These are phyloP conservation scores for Dendrobium catenatum DNA, from an alignment of 106 monocot species.

Conservation along the genomic window DNA sequence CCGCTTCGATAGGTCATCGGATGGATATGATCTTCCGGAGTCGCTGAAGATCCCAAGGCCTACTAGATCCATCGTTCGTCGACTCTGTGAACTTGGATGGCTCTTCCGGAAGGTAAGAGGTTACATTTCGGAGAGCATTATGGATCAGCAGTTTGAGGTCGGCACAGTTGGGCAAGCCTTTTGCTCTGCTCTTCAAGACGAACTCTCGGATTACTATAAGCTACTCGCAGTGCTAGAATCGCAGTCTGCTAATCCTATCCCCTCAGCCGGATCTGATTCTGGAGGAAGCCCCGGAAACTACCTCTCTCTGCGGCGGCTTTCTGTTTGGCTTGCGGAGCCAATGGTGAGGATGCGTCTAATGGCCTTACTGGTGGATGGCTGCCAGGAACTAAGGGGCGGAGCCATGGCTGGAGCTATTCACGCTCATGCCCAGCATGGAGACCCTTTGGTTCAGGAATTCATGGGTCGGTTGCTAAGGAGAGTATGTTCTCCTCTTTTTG, in stretches of 20 bases:
- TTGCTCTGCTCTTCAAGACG: constrained; percentile 75
- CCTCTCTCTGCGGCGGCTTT: constrained; percentile 63
- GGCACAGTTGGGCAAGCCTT: constrained; percentile 90
- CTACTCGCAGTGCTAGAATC: constrained; percentile 83
- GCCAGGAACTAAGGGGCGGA: constrained; percentile 60
- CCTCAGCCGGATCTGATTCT: constrained; percentile 27
- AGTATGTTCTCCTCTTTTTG: constrained; percentile 90
- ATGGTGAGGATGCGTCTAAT: constrained; percentile 88
- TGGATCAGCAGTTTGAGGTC: constrained; percentile 34
- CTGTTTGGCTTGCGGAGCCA: constrained; percentile 92
- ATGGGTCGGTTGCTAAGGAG: constrained; percentile 71
- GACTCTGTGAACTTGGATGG: constrained; percentile 80
- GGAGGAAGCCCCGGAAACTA: constrained; percentile 37
- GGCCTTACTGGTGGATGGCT: constrained; percentile 81
- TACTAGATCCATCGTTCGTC: constrained; percentile 45
- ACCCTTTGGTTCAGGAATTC: constrained; percentile 82
- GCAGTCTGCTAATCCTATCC: constrained; percentile 59
- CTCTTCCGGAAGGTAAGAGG: constrained; percentile 61
- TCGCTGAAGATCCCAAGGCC: constrained; percentile 46
- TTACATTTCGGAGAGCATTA: constrained; percentile 40
- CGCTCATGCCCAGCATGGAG: constrained; percentile 66
- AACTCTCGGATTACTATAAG: constrained; percentile 82
- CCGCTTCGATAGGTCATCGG: constrained; percentile 28
- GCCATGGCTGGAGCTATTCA: constrained; percentile 96
- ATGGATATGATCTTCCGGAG: constrained; percentile 64